Evolutionary conservation across 2,329 filamentous ascomycete species (phyloP).

Genomic region (Whalleya microplaca): DNA sequence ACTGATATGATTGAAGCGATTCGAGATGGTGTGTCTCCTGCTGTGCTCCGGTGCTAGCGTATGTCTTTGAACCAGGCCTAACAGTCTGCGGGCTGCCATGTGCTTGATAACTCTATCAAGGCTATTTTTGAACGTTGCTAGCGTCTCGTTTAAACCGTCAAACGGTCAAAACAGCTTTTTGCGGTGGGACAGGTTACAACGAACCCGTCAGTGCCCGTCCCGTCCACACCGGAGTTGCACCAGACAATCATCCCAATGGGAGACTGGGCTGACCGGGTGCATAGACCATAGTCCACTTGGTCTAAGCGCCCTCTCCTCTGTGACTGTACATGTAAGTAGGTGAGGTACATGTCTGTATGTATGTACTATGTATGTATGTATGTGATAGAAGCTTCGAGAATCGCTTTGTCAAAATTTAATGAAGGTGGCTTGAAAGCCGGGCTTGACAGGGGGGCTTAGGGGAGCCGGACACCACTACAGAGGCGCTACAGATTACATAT

Average conservation of each 20-base stretch:
- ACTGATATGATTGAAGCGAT: neutral
- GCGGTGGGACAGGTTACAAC: neutral
- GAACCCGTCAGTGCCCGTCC: neutral
- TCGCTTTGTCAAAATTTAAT: slow-evolving; percentile 15
- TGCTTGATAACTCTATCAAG: neutral
- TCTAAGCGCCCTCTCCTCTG: too few species aligned
- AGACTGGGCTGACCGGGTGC: too few species aligned
- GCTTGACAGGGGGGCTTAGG: neutral
- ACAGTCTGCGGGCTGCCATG: neutral
- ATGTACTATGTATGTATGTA: neutral
- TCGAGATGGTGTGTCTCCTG: neutral
- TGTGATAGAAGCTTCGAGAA: slow-evolving; percentile 52
- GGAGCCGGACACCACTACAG: neutral
- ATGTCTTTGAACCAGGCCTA: neutral
- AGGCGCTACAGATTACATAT: neutral
- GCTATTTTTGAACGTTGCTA: neutral
- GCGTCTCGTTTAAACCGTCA: neutral
- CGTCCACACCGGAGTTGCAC: neutral
- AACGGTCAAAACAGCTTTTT: neutral
- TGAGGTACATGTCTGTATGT: too few species aligned
- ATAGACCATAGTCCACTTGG: too few species aligned
- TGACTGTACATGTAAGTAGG: too few species aligned
- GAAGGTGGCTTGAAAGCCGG: neutral
- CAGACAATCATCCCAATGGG: too few species aligned
- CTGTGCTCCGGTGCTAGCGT: neutral